Conservation (phyloP, 2,329 filamentous ascomycete genomes). For the Monilinia fructicola region DNA sequence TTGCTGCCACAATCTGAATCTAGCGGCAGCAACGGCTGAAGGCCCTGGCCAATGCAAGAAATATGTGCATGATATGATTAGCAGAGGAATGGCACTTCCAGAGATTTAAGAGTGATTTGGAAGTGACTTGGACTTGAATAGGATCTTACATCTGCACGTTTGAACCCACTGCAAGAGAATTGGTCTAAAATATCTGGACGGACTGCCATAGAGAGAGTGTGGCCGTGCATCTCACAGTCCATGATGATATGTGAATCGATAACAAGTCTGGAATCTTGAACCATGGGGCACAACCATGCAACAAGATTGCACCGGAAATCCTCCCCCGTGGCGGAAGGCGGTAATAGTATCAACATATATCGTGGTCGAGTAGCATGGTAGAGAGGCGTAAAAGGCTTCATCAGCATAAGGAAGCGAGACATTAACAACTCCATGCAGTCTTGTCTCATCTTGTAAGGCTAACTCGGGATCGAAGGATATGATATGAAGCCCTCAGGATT, state of each 20-base stretch:
- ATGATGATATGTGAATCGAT: background rate
- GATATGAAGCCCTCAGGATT: no score
- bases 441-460: slow-evolving; percentile 20
- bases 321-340: background rate
- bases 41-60: background rate
- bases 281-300: background rate
- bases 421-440: background rate
- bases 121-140: no score
- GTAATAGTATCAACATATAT: no score
- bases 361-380: background rate
- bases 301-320: slow-evolving; percentile 7
- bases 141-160: no score
- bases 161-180: background rate
- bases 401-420: background rate
- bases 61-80: slow-evolving; percentile 1
- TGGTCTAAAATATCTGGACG: no score
- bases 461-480: slow-evolving; percentile 6
- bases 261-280: background rate
- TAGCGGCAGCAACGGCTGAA: slow-evolving; percentile 1
- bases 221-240: background rate
- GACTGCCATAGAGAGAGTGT: slow-evolving; percentile 2
- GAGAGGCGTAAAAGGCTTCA: background rate
- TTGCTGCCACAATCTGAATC: background rate
- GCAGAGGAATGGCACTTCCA: no score
- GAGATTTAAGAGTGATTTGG: no score